These are phyloP conservation scores for Globisporangium iwayamae DNA, from an alignment of 352 stramenopile species.

Conservation along the genomic window DNA sequence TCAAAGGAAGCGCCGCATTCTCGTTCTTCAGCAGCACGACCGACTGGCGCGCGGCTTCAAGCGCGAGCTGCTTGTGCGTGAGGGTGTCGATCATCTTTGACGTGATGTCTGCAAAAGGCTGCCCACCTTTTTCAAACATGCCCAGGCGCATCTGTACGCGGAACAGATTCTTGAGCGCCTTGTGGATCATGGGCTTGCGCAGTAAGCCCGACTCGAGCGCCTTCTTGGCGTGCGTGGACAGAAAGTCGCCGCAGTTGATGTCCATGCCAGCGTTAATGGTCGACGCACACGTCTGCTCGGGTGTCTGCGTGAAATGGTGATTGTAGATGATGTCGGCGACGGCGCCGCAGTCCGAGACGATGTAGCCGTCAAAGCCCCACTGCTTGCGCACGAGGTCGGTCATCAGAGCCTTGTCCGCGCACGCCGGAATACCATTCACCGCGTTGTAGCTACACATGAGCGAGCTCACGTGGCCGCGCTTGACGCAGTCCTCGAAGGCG, in stretches of 20 bases:
- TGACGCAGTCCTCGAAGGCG: conserved; percentile 81
- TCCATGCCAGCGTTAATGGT: conserved; percentile 74
- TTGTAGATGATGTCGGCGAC: conserved; percentile 72
- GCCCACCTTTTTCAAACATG: conserved; percentile 79
- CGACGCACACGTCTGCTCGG: conserved; percentile 47
- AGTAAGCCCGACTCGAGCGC: conserved; percentile 69
- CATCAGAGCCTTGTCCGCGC: conserved; percentile 83
- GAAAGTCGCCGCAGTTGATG: conserved; percentile 75
- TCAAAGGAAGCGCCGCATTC: conserved; percentile 51
- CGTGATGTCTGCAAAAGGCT: conserved; percentile 60
- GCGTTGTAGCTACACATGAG: conserved; percentile 97
- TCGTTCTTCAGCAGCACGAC: conserved; percentile 92
- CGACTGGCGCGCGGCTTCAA: conserved; percentile 65
- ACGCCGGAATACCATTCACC: conserved; percentile 90
- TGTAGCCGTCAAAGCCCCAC: conserved; percentile 91
- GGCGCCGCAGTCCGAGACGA: conserved; percentile 90
- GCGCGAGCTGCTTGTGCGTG: conserved; percentile 46
- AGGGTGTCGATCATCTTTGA: conserved; percentile 46
- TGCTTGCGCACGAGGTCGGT: conserved; percentile 64
- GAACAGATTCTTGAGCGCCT: conserved; percentile 76
- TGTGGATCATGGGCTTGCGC: conserved; percentile 49
- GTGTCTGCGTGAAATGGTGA: conserved; percentile 79
- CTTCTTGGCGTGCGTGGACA: conserved; percentile 52
- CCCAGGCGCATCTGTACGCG: conserved; percentile 86
- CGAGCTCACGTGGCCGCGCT: conserved; percentile 61